These are phyloP conservation scores for Tolypocladium guangdongense DNA, from an alignment of 2,329 filamentous ascomycete genomes.

Conservation along the genomic window DNA sequence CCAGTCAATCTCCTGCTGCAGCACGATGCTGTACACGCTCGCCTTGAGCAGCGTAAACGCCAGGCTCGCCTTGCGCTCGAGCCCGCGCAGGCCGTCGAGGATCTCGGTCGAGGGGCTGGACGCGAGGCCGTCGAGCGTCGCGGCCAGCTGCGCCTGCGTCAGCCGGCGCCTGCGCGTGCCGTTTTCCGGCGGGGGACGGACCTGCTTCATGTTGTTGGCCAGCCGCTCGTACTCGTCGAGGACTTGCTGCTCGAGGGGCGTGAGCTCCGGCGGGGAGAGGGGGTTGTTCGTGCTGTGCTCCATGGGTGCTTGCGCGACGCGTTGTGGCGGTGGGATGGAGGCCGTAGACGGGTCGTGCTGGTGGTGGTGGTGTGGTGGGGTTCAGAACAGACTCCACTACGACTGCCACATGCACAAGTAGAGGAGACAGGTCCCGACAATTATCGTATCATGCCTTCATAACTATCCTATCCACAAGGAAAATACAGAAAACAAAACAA, in stretches of 20 bases:
- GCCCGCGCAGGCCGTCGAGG: slow-evolving; percentile 70
- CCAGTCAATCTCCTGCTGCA: slow-evolving; percentile 91
- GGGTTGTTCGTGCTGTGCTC: slow-evolving; percentile 12
- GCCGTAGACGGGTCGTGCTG: not conserved
- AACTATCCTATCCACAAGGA: slow-evolving; percentile 2
- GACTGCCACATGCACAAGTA: too few relatives aligned
- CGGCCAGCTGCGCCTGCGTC: slow-evolving; percentile 33
- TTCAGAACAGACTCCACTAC: too few relatives aligned
- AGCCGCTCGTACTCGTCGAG: slow-evolving; percentile 87
- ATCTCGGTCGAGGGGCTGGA: slow-evolving; percentile 69
- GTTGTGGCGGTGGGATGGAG: not conserved
- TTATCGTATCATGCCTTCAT: slow-evolving; percentile 5
- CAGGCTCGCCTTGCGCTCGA: slow-evolving; percentile 89
- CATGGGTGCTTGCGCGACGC: slow-evolving; percentile 4
- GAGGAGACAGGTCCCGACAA: not conserved
- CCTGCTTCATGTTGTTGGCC: slow-evolving; percentile 84
- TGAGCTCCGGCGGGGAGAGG: slow-evolving; percentile 45
- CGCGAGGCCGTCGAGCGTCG: slow-evolving; percentile 51
- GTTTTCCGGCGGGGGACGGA: slow-evolving; percentile 29
- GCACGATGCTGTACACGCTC: slow-evolving; percentile 94
- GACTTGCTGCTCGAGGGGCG: slow-evolving; percentile 83
- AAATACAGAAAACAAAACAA: slow-evolving; percentile 1
- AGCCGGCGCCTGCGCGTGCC: not conserved
- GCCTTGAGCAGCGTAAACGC: slow-evolving; percentile 96
- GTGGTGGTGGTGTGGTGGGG: not conserved